phyloP scores from a whole-genome alignment of 805 yeast genomes.

The Blastobotrys terrestris region DNA sequence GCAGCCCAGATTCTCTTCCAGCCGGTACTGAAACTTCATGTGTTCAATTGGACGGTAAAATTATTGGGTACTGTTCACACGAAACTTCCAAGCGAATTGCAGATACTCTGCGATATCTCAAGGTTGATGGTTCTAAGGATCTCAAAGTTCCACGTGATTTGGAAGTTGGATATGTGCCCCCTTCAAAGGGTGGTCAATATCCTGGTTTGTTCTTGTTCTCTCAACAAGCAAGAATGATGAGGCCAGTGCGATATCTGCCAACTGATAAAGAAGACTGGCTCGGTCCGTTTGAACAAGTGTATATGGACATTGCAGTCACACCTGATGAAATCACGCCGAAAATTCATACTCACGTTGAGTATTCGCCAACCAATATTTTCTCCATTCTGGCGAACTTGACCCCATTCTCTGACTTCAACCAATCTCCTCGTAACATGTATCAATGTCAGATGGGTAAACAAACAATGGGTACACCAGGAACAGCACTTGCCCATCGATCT shows the following conservation, averaged over 20 bases:
- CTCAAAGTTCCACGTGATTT: slow-evolving; percentile 77
- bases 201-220: slow-evolving; percentile 93
- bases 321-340: slow-evolving; percentile 82
- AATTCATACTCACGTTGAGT: slow-evolving; percentile 89
- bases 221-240: slow-evolving; percentile 89
- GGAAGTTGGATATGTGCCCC: slow-evolving; percentile 95
- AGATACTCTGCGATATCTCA: slow-evolving; percentile 87
- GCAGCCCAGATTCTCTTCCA: slow-evolving; percentile 65
- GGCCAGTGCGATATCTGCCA: slow-evolving; percentile 91
- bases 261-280: slow-evolving; percentile 75
- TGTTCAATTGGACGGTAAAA: slow-evolving; percentile 88
- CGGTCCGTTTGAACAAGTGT: slow-evolving; percentile 98
- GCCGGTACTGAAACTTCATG: slow-evolving; percentile 87
- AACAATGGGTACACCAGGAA: slow-evolving; percentile 99
- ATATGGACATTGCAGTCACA: slow-evolving; percentile 91
- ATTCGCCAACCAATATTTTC: slow-evolving; percentile 86
- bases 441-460: slow-evolving; percentile 99
- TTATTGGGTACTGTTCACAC: slow-evolving; percentile 92
- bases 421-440: slow-evolving; percentile 99
- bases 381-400: slow-evolving; percentile 95
- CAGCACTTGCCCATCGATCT: slow-evolving; percentile 83
- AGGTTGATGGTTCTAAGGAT: slow-evolving; percentile 57
- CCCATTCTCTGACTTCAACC: slow-evolving; percentile 97
- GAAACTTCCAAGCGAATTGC: slow-evolving; percentile 81
- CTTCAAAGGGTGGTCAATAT: slow-evolving; percentile 92